A percentile compares a stretch with the other conserved stretches of the same genome.
Conservation (phyloP, 2,329 filamentous ascomycete species). For the Cadophora sp. region DNA sequence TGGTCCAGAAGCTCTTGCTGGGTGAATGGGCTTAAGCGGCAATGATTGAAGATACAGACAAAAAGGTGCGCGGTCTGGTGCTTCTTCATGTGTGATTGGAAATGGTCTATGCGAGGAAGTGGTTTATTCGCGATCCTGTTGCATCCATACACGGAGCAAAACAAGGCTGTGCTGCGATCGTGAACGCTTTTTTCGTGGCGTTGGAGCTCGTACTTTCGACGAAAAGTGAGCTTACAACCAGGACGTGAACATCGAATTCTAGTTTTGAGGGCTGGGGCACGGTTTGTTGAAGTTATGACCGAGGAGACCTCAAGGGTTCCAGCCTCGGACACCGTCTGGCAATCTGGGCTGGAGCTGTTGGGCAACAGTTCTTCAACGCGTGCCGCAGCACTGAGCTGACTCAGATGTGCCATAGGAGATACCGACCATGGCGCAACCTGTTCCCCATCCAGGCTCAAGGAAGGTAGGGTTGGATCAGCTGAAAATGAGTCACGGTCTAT, state of each 20-base stretch:
- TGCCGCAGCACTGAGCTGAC: too few relatives aligned
- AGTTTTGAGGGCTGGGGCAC: not conserved
- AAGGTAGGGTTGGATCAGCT: too few relatives aligned
- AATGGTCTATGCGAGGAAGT: slow-evolving; percentile 26
- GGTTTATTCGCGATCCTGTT: slow-evolving; percentile 18
- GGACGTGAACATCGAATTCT: slow-evolving; percentile 22
- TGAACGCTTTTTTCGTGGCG: slow-evolving; percentile 26
- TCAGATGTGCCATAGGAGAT: too few relatives aligned
- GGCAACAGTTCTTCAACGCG: too few relatives aligned
- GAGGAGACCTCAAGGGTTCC: too few relatives aligned
- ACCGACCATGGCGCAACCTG: too few relatives aligned
- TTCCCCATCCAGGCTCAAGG: too few relatives aligned
- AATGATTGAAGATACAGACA: slow-evolving; percentile 22
- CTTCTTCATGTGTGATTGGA: slow-evolving; percentile 27
- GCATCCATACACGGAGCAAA: slow-evolving; percentile 27
- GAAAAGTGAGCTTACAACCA: slow-evolving; percentile 26
- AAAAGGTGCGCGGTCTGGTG: slow-evolving; percentile 13
- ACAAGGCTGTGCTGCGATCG: not conserved
- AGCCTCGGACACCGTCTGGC: too few relatives aligned
- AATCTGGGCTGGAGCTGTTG: too few relatives aligned
- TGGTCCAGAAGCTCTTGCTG: slow-evolving; percentile 14
- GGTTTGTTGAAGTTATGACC: too few relatives aligned
- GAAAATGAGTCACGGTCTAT: too few relatives aligned
- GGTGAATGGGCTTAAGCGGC: slow-evolving; percentile 19
- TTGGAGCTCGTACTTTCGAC: slow-evolving; percentile 23